Evolutionary conservation across 306 rosid species (phyloP).

Genomic region (Vigna mungo): DNA sequence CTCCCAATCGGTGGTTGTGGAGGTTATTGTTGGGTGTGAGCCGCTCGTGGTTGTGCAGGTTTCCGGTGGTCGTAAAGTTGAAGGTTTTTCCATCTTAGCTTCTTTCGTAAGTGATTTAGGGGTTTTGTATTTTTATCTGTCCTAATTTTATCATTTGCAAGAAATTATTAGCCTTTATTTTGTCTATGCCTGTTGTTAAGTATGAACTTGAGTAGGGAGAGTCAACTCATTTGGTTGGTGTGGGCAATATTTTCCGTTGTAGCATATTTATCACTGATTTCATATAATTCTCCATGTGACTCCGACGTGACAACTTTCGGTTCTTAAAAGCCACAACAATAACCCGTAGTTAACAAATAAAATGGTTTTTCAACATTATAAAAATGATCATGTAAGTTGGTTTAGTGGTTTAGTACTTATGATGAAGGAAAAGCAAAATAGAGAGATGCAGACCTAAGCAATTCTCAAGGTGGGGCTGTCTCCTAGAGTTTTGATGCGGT

Average conservation of each 20-base stretch:
- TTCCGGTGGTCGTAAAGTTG: too few species aligned
- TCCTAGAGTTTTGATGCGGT: conserved; percentile 61
- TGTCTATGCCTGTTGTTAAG: conserved; percentile 32
- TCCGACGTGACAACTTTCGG: conserved; percentile 57
- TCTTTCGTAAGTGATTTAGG: too few species aligned
- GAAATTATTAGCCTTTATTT: conserved; percentile 33
- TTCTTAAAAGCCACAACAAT: conserved; percentile 72
- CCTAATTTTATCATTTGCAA: conserved; percentile 12
- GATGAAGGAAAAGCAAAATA: neutral
- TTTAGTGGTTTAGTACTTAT: neutral
- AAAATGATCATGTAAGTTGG: neutral
- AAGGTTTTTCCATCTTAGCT: too few species aligned
- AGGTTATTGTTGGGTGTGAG: too few species aligned
- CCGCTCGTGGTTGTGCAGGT: too few species aligned
- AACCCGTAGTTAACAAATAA: conserved; percentile 54
- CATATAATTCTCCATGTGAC: conserved; percentile 62
- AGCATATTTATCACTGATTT: conserved; percentile 60
- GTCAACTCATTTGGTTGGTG: conserved; percentile 77
- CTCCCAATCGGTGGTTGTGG: too few species aligned
- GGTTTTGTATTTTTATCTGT: too few species aligned
- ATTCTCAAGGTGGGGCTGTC: conserved; percentile 70
- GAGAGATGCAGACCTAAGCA: conserved; percentile 50
- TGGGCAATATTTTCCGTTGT: conserved; percentile 59
- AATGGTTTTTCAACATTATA: neutral
- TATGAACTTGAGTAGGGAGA: conserved; percentile 24